Conservation (phyloP, 2,329 filamentous ascomycete genomes). For the Cordyceps militaris region DNA sequence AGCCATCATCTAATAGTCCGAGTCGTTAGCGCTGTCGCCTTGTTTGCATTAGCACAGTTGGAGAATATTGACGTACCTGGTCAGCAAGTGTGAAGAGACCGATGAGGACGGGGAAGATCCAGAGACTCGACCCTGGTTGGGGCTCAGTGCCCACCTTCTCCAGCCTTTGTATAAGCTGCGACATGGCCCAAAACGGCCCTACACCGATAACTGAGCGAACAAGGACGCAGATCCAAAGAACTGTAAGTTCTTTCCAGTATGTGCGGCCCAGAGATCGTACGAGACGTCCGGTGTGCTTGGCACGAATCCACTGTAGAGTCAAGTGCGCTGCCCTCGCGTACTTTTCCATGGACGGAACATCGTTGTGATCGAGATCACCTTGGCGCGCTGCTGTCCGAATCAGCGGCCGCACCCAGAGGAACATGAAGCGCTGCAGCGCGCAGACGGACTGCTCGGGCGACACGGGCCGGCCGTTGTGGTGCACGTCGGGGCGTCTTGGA, state of each 20-base stretch:
- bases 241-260: not conserved
- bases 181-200: conserved; percentile 10
- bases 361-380: not conserved
- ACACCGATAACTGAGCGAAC: not conserved
- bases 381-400: not conserved
- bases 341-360: not conserved
- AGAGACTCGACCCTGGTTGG: not conserved
- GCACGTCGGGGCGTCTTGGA: conserved; percentile 31
- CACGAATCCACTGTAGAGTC: not conserved
- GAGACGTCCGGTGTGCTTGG: not conserved
- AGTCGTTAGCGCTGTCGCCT: not conserved
- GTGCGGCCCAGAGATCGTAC: not conserved
- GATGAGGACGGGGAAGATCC: conserved; percentile 45
- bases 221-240: not conserved
- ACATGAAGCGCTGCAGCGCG: not conserved
- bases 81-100: conserved; percentile 48
- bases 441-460: not conserved
- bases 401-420: not conserved
- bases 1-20: conserved; percentile 56
- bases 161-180: not conserved
- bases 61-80: conserved; percentile 55
- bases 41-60: conserved; percentile 40
- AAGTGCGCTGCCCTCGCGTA: not conserved
- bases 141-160: not conserved
- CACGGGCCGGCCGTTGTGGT: not conserved